These are phyloP conservation scores for Eucalyptus curtisii DNA, from an alignment of 345 rosid species.

Conservation along the genomic window DNA sequence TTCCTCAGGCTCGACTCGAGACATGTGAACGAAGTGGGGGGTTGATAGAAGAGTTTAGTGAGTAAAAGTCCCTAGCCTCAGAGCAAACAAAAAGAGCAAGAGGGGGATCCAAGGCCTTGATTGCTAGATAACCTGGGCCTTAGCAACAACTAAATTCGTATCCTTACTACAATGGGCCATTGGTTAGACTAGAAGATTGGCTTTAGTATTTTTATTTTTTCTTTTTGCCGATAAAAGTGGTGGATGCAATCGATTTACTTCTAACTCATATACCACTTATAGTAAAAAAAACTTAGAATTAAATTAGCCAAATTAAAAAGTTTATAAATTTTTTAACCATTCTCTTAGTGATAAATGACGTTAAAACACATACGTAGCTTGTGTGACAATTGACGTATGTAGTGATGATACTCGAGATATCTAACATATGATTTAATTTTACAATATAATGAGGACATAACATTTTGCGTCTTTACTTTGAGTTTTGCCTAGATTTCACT, in stretches of 20 bases:
- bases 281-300: not conserved
- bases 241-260: not conserved
- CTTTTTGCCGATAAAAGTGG: not conserved
- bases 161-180: not conserved
- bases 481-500: not conserved
- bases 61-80: not conserved
- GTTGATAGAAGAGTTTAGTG: not conserved
- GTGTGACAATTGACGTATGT: not conserved
- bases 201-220: not conserved
- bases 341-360: not conserved
- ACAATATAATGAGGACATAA: not conserved
- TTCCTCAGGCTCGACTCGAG: not conserved
- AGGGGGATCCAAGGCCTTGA: not conserved
- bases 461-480: not conserved
- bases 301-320: not conserved
- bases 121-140: not conserved
- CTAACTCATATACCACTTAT: no score
- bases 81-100: not conserved
- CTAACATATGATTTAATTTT: not conserved
- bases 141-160: not conserved
- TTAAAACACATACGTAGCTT: fast-evolving
- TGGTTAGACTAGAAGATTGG: not conserved
- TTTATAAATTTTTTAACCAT: not conserved
- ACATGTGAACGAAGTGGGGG: not conserved
- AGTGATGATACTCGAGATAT: not conserved